Evolutionary conservation across 805 yeast species (phyloP), one percentile per base, ranked within the genome.

Genomic region (Metschnikowia koreensis): DNA sequence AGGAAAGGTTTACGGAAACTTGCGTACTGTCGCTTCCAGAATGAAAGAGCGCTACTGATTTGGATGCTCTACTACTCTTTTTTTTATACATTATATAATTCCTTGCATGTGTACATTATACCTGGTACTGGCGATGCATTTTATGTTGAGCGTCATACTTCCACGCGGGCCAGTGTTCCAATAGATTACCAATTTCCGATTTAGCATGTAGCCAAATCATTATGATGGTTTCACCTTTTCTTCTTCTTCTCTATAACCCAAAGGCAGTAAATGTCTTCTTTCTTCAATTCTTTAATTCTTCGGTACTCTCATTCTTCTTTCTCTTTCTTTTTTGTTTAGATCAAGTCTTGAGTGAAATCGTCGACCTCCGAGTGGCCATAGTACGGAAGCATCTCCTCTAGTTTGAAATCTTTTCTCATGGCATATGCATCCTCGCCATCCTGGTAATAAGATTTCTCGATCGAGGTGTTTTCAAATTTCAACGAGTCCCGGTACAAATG

Each of bases 361-460:
- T 52, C 61, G 36, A 68, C 79, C 10, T 62, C 68, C 29, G 65
- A 68, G 16, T 82, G 84, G 55, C 79, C 80, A 41, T 69, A 67
- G 52, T 81, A 77, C 22, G 93, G 91, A 42, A 82, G 54, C 55
- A 87, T 71, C 27, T 84, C 86, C 13, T 84, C 84, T 43, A 84
- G 64, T 17, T 73, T 74, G 58, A 90, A 75, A 1, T 74, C 77
- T 65, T 88, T 88, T 65, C 83, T 84, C 99, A 94, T 94, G 39
- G 94, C 87, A 68, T 92, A 93, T 13, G 99, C 99, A 70, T 94
- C 97, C 70, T 94, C 99, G 33, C 96, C 96, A 69, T 94, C 97
- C 48, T 92, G 97, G 63, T 94, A 94, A 68, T 94, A 94, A n/a
- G 87, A 80, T 57, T 82, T 86, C 62, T 91, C 97, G 52, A 94